Conservation (phyloP, 805 yeast genomes). For the Cyberlindnera euphorbiiphila region DNA sequence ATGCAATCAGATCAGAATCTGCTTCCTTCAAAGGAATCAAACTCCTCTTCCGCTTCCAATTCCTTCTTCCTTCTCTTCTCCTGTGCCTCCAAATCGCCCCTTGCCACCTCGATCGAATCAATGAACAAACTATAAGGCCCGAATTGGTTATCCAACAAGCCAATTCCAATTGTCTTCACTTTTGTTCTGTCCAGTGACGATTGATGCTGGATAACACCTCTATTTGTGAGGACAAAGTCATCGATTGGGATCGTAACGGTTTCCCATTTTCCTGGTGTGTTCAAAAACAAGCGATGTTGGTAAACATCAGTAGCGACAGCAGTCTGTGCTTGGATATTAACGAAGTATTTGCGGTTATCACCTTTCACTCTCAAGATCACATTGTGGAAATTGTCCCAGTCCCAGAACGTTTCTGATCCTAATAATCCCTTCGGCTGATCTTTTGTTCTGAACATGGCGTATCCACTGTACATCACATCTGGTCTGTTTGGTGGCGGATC, state of each 20-base stretch:
- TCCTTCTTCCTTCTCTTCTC: slow-evolving; percentile 16
- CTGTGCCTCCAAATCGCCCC: slow-evolving; percentile 37
- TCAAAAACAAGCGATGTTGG: slow-evolving; percentile 75
- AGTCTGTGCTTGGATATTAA: slow-evolving; percentile 78
- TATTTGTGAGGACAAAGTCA: slow-evolving; percentile 78
- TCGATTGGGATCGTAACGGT: slow-evolving; percentile 73
- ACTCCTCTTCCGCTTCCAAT: slow-evolving; percentile 9
- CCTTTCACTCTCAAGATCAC: slow-evolving; percentile 70
- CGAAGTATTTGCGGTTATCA: slow-evolving; percentile 67
- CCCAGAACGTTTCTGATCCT: slow-evolving; percentile 53
- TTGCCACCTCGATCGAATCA: slow-evolving; percentile 69
- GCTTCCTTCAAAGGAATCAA: slow-evolving; percentile 13
- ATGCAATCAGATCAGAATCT: slow-evolving; percentile 7
- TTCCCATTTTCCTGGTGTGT: slow-evolving; percentile 77
- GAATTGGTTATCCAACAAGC: slow-evolving; percentile 70
- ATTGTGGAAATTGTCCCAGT: slow-evolving; percentile 61
- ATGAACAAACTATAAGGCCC: slow-evolving; percentile 71
- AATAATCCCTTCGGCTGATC: slow-evolving; percentile 44
- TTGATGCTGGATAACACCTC: slow-evolving; percentile 66
- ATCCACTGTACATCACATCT: slow-evolving; percentile 59
- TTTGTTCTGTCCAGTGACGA: slow-evolving; percentile 55
- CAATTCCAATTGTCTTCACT: slow-evolving; percentile 72
- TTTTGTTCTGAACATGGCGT: slow-evolving; percentile 80
- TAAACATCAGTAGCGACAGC: slow-evolving; percentile 74
- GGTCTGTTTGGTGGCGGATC: slow-evolving; percentile 66